Evolutionary conservation across 306 rosid genomes (phyloP).

Genomic region (Cyclanthera cordifolia): DNA sequence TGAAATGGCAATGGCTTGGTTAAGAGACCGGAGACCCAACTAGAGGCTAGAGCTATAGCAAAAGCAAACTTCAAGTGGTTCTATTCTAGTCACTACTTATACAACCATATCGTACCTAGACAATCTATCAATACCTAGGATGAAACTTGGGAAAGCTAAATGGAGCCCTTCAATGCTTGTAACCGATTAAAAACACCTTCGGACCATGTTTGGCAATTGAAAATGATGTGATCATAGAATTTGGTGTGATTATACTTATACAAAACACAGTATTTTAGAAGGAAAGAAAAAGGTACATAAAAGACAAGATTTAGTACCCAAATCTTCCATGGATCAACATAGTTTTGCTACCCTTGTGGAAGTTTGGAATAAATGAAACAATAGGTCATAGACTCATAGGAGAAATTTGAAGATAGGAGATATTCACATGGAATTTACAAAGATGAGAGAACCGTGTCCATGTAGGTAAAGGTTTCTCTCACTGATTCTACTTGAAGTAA

Average conservation of each 20-base stretch:
- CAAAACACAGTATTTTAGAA: neutral
- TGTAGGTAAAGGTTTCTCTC: neutral
- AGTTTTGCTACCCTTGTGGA: neutral
- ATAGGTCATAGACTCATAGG: neutral
- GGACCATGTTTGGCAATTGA: neutral
- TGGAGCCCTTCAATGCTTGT: neutral
- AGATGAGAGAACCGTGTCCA: neutral
- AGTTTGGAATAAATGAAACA: neutral
- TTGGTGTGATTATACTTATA: neutral
- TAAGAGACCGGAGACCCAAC: neutral
- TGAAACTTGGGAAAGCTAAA: neutral
- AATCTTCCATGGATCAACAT: neutral
- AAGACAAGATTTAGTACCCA: slow-evolving; percentile 3
- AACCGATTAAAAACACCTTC: neutral
- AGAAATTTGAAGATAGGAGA: neutral
- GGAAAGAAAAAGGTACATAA: neutral
- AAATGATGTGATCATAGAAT: neutral
- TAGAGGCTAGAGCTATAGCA: neutral
- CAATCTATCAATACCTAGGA: neutral
- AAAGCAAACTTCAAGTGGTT: neutral
- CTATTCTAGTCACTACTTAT: neutral
- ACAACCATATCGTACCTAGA: neutral
- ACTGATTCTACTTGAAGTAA: neutral
- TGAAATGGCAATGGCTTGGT: neutral
- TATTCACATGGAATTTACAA: neutral